Conservation (phyloP, 2,329 filamentous ascomycete genomes). For the Pseudopyricularia cyperi region DNA sequence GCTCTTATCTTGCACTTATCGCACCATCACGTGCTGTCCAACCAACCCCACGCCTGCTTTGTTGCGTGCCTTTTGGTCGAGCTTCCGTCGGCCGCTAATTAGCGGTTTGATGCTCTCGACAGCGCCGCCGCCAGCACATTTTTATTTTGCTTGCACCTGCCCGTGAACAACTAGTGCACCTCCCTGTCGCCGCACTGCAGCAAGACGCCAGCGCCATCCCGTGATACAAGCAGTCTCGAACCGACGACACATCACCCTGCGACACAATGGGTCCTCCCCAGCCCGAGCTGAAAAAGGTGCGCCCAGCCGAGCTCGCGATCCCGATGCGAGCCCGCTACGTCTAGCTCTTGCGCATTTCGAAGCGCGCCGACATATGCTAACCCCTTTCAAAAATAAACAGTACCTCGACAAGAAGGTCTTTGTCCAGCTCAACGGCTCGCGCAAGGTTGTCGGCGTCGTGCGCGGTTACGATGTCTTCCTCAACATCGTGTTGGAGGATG, state of each 20-base stretch:
- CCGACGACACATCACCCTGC: not conserved
- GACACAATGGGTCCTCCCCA: constrained; percentile 91
- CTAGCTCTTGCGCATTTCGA: constrained; percentile 4
- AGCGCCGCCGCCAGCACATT: no score
- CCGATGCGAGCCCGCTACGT: not conserved
- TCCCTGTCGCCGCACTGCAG: no score
- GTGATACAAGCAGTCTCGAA: no score
- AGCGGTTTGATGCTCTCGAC: no score
- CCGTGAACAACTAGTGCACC: no score
- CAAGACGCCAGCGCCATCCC: no score
- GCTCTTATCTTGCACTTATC: not conserved
- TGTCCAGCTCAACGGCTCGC: constrained; percentile 93
- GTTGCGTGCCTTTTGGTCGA: not conserved
- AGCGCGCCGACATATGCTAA: no score
- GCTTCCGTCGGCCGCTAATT: not conserved
- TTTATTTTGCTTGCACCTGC: no score
- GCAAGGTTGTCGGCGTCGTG: constrained; percentile 89
- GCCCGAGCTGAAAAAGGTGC: constrained; percentile 95
- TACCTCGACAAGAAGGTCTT: constrained; percentile 99
- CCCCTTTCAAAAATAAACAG: constrained; percentile 31
- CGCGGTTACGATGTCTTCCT: constrained; percentile 97
- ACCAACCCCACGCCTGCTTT: not conserved
- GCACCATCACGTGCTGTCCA: not conserved
- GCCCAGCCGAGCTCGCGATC: not conserved
- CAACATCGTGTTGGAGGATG: constrained; percentile 95